Conservation (phyloP, 371 early-diverging fungal genomes). For the Mortierella sp. region DNA sequence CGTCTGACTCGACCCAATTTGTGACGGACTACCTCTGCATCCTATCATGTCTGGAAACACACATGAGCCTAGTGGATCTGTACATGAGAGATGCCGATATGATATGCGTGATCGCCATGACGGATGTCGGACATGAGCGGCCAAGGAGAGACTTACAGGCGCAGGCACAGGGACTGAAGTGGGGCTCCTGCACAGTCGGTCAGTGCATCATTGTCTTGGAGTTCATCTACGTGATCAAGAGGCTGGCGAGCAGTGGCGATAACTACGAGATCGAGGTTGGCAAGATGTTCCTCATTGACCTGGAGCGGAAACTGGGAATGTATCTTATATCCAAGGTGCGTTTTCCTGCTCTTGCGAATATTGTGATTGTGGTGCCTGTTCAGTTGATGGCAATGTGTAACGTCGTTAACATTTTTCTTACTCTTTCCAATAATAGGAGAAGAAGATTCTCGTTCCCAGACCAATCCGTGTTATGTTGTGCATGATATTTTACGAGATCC, state of each 20-base stretch:
- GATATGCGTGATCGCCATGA: slow-evolving; percentile 72
- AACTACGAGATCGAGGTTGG: slow-evolving; percentile 72
- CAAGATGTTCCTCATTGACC: slow-evolving; percentile 75
- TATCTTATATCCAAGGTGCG: slow-evolving; percentile 68
- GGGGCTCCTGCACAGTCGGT: slow-evolving; percentile 75
- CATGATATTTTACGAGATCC: slow-evolving; percentile 68
- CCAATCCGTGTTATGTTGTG: slow-evolving; percentile 70
- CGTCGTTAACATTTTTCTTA: background rate
- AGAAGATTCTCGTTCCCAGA: slow-evolving; percentile 62
- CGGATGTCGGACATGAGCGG: slow-evolving; percentile 65
- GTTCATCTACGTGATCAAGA: slow-evolving; percentile 70
- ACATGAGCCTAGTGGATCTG: slow-evolving; percentile 69
- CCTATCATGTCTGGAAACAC: slow-evolving; percentile 63
- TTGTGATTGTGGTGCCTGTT: background rate
- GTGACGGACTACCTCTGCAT: slow-evolving; percentile 62
- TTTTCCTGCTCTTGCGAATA: background rate
- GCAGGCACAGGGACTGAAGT: slow-evolving; percentile 40
- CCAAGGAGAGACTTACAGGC: slow-evolving; percentile 27
- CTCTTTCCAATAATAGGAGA: slow-evolving; percentile 57
- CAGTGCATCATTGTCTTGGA: slow-evolving; percentile 72
- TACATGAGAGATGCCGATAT: slow-evolving; percentile 79
- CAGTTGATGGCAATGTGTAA: background rate
- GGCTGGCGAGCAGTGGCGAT: slow-evolving; percentile 58
- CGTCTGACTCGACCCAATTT: slow-evolving; percentile 67
- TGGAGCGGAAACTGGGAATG: slow-evolving; percentile 70